phyloP scores from a whole-genome alignment of 2,329 filamentous ascomycete genomes.

The Clarireedia monteithiana region DNA sequence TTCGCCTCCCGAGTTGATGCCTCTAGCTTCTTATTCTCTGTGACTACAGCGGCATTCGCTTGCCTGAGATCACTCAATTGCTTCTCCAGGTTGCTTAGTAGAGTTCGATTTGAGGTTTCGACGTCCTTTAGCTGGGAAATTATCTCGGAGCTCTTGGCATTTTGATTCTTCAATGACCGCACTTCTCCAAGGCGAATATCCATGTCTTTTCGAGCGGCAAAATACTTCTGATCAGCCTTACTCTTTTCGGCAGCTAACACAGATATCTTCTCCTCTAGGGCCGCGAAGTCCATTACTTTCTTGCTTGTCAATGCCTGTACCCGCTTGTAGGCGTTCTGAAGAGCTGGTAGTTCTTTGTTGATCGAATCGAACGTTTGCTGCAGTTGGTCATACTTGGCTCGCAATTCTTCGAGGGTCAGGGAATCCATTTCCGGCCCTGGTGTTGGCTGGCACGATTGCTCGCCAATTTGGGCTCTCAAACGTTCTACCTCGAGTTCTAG shows the following conservation, averaged over 20 bases:
- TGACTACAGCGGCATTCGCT: constrained; percentile 60
- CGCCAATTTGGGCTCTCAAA: constrained; percentile 49
- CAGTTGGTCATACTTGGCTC: constrained; percentile 63
- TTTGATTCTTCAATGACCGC: constrained; percentile 70
- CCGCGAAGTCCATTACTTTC: constrained; percentile 71
- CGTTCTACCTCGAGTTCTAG: constrained; percentile 78
- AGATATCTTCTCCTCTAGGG: constrained; percentile 69
- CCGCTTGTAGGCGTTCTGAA: constrained; percentile 87
- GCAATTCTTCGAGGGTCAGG: constrained; percentile 63
- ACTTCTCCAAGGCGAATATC: constrained; percentile 79
- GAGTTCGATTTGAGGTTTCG: constrained; percentile 65
- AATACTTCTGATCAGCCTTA: constrained; percentile 97
- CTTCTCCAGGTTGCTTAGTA: constrained; percentile 83
- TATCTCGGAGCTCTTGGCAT: constrained; percentile 85
- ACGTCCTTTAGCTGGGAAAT: constrained; percentile 89
- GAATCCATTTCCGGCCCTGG: constrained; percentile 44
- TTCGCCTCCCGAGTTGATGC: constrained; percentile 61
- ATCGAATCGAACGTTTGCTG: constrained; percentile 77
- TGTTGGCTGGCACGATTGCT: constrained; percentile 33
- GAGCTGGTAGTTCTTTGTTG: constrained; percentile 77
- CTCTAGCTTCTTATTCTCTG: constrained; percentile 70
- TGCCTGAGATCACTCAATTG: constrained; percentile 79
- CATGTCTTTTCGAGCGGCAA: constrained; percentile 88
- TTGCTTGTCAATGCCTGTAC: constrained; percentile 77
- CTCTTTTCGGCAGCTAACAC: constrained; percentile 79